Evolutionary conservation across 331 rosid species (phyloP).

Genomic region (Spiraea crenata): DNA sequence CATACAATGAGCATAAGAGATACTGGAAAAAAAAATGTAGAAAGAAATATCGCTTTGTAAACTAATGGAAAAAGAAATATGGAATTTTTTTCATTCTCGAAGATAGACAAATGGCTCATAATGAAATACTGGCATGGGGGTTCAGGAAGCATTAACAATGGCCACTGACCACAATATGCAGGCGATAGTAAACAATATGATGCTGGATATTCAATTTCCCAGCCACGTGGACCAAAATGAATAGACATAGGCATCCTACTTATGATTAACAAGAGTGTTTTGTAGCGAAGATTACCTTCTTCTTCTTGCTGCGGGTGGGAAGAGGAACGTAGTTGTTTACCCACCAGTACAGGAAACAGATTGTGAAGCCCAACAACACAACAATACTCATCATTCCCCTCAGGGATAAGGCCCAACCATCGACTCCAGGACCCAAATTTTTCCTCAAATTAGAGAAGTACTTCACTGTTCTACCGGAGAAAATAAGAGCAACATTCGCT

Average conservation of each 20-base stretch:
- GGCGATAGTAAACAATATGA: not conserved
- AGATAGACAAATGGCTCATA: not conserved
- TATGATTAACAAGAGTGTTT: not conserved
- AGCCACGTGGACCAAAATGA: not conserved
- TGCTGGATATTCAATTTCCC: not conserved
- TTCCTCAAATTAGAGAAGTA: slow-evolving; percentile 83
- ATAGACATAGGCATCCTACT: not conserved
- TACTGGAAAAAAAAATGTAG: too few species aligned
- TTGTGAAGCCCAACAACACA: slow-evolving; percentile 61
- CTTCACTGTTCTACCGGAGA: slow-evolving; percentile 94
- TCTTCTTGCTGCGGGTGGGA: slow-evolving; percentile 85
- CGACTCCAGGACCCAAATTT: slow-evolving; percentile 89
- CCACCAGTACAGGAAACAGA: slow-evolving; percentile 91
- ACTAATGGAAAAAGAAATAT: not conserved
- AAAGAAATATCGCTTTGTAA: not conserved
- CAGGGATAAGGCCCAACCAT: slow-evolving; percentile 91
- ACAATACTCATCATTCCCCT: slow-evolving; percentile 87
- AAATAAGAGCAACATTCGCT: slow-evolving; percentile 88
- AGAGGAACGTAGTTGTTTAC: slow-evolving; percentile 68
- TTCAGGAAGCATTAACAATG: slow-evolving; percentile 1
- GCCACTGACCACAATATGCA: not conserved
- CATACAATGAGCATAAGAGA: too few species aligned
- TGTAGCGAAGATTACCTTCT: slow-evolving; percentile 61
- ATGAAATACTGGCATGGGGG: not conserved
- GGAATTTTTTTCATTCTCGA: not conserved